Percentiles rank a stretch among this genome's conserved stretches.
Conservation (phyloP, 2,329 filamentous ascomycete genomes). For the Triangularia verruculosa region DNA sequence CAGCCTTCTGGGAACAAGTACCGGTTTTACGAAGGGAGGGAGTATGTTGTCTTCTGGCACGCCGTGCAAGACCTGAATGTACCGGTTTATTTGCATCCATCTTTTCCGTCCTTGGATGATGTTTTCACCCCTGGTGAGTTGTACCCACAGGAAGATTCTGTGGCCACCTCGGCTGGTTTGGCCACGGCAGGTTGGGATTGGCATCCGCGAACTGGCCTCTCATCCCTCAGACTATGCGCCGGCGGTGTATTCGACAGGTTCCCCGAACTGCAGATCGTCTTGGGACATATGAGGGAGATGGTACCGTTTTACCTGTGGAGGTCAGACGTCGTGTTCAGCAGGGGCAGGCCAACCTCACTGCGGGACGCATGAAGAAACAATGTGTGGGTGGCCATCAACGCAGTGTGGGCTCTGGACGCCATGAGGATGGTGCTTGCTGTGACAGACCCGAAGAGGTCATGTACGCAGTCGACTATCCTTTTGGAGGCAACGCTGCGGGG, state of each 20-base stretch:
- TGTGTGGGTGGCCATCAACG: constrained; percentile 56
- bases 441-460: constrained; percentile 46
- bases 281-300: constrained; percentile 1
- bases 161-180: constrained; percentile 32
- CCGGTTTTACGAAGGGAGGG: constrained; percentile 42
- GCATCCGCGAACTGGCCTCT: constrained; percentile 45
- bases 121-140: constrained; percentile 25
- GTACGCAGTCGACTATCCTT: constrained; percentile 58
- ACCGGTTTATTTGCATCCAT: constrained; percentile 43
- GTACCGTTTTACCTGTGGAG: background rate
- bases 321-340: background rate
- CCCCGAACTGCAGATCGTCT: background rate
- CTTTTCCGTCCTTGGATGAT: constrained; percentile 30
- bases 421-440: constrained; percentile 41
- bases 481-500: constrained; percentile 48
- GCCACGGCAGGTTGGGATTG: constrained; percentile 46
- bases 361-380: constrained; percentile 49
- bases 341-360: background rate
- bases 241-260: background rate
- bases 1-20: constrained; percentile 28
- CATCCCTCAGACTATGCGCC: background rate
- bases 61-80: constrained; percentile 39
- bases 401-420: constrained; percentile 48
- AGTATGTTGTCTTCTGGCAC: constrained; percentile 43
- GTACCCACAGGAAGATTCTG: constrained; percentile 34